Evolutionary conservation across 371 early-diverging fungal species (phyloP), one percentile per base, ranked within the genome.

Genomic region (Apophysomyces sp.): DNA sequence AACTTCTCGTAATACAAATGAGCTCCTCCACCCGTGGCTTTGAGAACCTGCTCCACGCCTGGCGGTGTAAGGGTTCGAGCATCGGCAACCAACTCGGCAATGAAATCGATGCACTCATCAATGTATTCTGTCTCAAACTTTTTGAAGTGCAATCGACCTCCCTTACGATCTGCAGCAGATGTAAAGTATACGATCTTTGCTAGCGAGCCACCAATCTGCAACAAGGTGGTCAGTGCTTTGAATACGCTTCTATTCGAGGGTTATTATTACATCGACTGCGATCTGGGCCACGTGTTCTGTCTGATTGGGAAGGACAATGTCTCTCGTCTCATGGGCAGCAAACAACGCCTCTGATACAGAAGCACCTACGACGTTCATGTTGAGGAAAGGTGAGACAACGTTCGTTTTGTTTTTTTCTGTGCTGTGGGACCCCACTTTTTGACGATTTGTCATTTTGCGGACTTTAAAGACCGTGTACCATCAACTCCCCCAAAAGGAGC

Each of bases 61-160:
- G 68, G 40, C 55, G 68, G 59, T 21, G 72, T 53, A 49, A 69
- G 57, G 55, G 61, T 69, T 61, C 64, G 73, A 65, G 77, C 79
- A 53, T 83, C 84, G n/a, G 84, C 78, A 40, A 95, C 66, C 32
- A 95, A 74, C 6, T 75, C 76, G 49, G 80, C 75, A 62, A 98
- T 84, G 72, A 95, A 98, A 41, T 86, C 89, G 9, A 97, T 85
- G 71, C 95, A 95, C 55, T 91, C 84, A 28, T 95, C 92, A 34
- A 97, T 89, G 58, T 90, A 84, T 67, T 93, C 94, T 0, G 98
- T 98, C 70, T 96, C 95, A 66, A 96, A 96, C 71, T 92, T 94
- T 66, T 85, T 88, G 68, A 98, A 98, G 74, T 95, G 94, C 62
- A 98, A 73, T 11, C 97, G 84, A 1, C 98, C 97, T 26, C 96